Evolutionary conservation across 1,284 basidiomycete genomes (phyloP), one percentile per base, ranked within the genome.

Genomic region (Ganoderma resinaceum): DNA sequence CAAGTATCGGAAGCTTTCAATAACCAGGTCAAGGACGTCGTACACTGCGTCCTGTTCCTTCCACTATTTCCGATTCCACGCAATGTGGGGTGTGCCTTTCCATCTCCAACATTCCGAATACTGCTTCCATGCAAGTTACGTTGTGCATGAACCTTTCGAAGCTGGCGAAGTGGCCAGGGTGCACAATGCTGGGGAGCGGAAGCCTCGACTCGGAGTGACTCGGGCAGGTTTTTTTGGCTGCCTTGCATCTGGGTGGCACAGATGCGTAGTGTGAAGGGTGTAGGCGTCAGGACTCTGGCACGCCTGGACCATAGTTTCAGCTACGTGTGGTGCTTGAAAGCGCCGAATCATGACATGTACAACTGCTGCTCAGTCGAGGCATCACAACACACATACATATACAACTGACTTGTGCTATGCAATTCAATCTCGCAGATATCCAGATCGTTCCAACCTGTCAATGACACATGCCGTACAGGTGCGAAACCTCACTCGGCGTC

Each of bases 401-500:
- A 42, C 40, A 42, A 42, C 40, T 20, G 16, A 26, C 46, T 26
- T 52, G 26, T 23, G 23, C 23, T 14, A 52, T 52, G 23, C 23
- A 23, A 52, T 52, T 52, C 46, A 52, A 16, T 52, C 23, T 26
- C 1, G 23, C 14, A 26, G 46, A 52, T 52, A 52, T 33, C n/a
- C 23, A n/a, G 42, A 46, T 35, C 40, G 61, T 31, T 38, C 20
- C 37, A 61, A 43, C 35, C 14, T n/a, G 38, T 29, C 37, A 23
- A 26, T 40, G 58, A 42, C 38, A 29, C 35, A 40, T 49, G 46
- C 58, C 42, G 23, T 63, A 58, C 55, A 9, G 31, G 20, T 23
- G 37, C 65, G 65, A 69, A 33, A 49, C 35, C 53, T 57, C 38
- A 52, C 37, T 57, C 29, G 53, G 12, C 29, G 37, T 43, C 52